Evolutionary conservation across 2,329 filamentous ascomycete genomes (phyloP).

Genomic region (Ophiocordyceps sinensis): DNA sequence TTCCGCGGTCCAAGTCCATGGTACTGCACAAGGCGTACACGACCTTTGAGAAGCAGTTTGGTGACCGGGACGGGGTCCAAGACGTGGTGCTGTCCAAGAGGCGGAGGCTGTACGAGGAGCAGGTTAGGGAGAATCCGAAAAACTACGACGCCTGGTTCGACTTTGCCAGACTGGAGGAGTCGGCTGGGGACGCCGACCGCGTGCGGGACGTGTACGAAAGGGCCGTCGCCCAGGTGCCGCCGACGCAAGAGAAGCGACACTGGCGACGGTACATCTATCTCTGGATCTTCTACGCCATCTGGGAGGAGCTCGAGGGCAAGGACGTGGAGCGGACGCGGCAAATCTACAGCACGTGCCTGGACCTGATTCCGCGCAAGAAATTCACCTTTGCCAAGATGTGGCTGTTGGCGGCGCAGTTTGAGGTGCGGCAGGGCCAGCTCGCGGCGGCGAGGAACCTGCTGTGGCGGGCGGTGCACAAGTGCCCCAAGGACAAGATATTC

Average conservation of each 20-base stretch:
- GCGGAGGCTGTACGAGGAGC: slow-evolving; percentile 84
- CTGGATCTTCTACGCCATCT: slow-evolving; percentile 94
- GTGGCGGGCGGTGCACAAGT: slow-evolving; percentile 82
- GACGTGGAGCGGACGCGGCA: slow-evolving; percentile 69
- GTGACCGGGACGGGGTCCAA: slow-evolving; percentile 83
- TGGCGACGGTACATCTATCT: slow-evolving; percentile 97
- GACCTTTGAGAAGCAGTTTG: slow-evolving; percentile 96
- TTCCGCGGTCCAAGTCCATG: slow-evolving; percentile 76
- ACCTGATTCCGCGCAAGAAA: slow-evolving; percentile 83
- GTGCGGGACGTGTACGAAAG: slow-evolving; percentile 90
- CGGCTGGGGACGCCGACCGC: slow-evolving; percentile 64
- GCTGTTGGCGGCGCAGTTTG: slow-evolving; percentile 87
- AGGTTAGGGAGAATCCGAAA: slow-evolving; percentile 83
- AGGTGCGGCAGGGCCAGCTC: slow-evolving; percentile 75
- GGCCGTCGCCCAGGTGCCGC: slow-evolving; percentile 88
- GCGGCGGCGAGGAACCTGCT: slow-evolving; percentile 73
- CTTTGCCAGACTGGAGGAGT: slow-evolving; percentile 81
- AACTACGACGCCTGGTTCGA: slow-evolving; percentile 98
- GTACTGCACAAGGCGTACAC: slow-evolving; percentile 87
- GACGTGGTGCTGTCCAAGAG: slow-evolving; percentile 93
- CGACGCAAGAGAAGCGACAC: slow-evolving; percentile 90
- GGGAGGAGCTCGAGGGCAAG: slow-evolving; percentile 77
- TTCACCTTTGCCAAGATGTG: slow-evolving; percentile 97
- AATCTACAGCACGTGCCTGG: slow-evolving; percentile 80
- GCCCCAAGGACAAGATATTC: slow-evolving; percentile 92